These are phyloP conservation scores for Rhododendron mucronatum DNA, from an alignment of 148 eudicot species.

Conservation along the genomic window DNA sequence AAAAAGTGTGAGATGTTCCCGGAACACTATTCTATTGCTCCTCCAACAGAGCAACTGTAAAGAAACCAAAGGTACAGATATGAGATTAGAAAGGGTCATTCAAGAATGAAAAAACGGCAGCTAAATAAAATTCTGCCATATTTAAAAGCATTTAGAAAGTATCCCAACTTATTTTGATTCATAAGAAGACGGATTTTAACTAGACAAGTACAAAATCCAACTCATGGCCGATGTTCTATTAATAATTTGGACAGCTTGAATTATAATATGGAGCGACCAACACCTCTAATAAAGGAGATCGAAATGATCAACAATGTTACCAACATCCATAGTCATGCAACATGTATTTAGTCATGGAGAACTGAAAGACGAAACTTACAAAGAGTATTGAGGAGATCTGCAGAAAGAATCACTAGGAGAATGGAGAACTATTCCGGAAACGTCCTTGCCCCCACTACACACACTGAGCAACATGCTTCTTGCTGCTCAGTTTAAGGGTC, in stretches of 20 bases:
- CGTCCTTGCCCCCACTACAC: not conserved
- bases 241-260: not conserved
- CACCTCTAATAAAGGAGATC: not conserved
- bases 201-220: not conserved
- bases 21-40: not conserved
- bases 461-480: not conserved
- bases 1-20: too few relatives aligned
- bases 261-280: not conserved
- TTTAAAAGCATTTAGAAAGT: too few relatives aligned
- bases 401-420: not conserved
- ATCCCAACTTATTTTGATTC: too few relatives aligned
- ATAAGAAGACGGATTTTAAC: too few relatives aligned
- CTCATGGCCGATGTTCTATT: not conserved
- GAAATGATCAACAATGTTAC: not conserved
- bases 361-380: not conserved
- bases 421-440: not conserved
- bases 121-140: too few relatives aligned
- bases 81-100: not conserved
- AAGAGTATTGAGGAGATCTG: too few relatives aligned
- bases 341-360: not conserved
- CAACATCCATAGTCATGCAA: not conserved
- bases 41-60: not conserved
- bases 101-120: not conserved
- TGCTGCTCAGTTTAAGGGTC: not conserved
- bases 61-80: not conserved